phyloP scores from a whole-genome alignment of 2,329 filamentous ascomycete species.

The Sclerotinia subarctica region DNA sequence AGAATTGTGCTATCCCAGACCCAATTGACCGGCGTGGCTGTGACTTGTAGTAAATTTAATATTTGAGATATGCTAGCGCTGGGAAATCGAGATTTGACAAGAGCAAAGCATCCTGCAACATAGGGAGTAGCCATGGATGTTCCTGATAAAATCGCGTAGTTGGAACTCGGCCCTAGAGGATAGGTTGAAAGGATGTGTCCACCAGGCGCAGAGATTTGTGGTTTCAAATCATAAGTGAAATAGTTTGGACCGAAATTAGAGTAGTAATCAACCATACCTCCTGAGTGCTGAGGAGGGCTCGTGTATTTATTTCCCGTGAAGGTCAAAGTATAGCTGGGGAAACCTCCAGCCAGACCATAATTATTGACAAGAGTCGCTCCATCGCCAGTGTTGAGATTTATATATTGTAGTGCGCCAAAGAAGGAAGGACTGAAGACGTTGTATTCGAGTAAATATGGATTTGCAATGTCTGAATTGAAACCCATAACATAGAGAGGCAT shows the following conservation, averaged over 20 bases:
- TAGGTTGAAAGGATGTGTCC: conserved; percentile 40
- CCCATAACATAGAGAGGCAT: conserved; percentile 24
- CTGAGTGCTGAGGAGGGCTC: conserved; percentile 20
- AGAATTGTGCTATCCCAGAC: conserved; percentile 35
- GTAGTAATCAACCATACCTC: conserved; percentile 27
- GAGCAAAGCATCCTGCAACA: conserved; percentile 38
- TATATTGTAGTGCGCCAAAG: conserved; percentile 22
- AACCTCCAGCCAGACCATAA: conserved; percentile 24
- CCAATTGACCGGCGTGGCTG: conserved; percentile 34
- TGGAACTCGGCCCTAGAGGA: conserved; percentile 35
- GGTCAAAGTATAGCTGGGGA: conserved; percentile 23
- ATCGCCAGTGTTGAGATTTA: conserved; percentile 23
- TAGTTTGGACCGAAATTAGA: conserved; percentile 27
- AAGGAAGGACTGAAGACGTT: conserved; percentile 23
- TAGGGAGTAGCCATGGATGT: conserved; percentile 43
- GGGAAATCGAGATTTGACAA: conserved; percentile 40
- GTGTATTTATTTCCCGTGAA: conserved; percentile 16
- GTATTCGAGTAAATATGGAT: conserved; percentile 27
- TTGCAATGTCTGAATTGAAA: conserved; percentile 20
- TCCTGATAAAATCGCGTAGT: conserved; percentile 40
- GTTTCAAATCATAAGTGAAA: conserved; percentile 25
- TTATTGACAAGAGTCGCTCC: conserved; percentile 22
- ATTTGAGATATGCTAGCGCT: conserved; percentile 35
- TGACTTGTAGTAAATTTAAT: conserved; percentile 36
- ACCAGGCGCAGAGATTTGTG: conserved; percentile 38